Evolutionary conservation across 495 filamentous ascomycete genomes (phyloP), one percentile per base, ranked within the genome.

Genomic region (Evernia prunastri): DNA sequence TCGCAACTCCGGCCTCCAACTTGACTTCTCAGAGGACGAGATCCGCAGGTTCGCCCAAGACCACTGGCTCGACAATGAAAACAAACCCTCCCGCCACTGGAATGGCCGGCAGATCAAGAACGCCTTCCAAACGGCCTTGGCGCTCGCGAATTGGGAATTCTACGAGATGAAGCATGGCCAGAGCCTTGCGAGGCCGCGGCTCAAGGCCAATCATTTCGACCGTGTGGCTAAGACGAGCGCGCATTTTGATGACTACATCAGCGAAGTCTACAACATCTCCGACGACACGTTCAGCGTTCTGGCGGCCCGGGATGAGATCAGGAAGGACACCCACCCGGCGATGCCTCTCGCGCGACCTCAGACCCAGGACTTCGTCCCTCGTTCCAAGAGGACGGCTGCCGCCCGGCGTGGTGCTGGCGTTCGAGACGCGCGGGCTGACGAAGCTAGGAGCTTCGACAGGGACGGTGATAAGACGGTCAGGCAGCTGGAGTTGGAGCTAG

Each of bases 71-170:
- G 25, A 56, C 4, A 27, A 37, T 23, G n/a, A 20, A 6, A 11
- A 29, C 0, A 25, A 36, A 4, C 43, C 51, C 15, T 54, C 51
- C 51, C 51, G 60, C 18, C 60, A 58, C 33, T 80, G 77, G 77
- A 81, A 81, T 60, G 79, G 79, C 3, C 71, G 78, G 8, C 76
- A 81, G 66, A 80, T 80, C 49, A 70, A 74, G n/a, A 81, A 81
- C 61, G 74, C 75, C 1, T 79, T 77, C 60, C 73, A 78, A 58
- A 80, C 71, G 1, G 79, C 75, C 13, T 25, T 76, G 20, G 74
- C 76, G 2, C 72, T 79, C 2, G 76, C 77, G 4, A 73, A 76
- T 60, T 72, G 62, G 59, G 68, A 74, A 13, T 58, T 65, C 51
- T 33, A 33, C 18, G 51, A 54, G 17, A 35, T 9, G 27, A 54